A percentile compares a stretch with the other conserved stretches of the same genome.
Evolutionary conservation across 2,329 filamentous ascomycete species (phyloP).

Genomic region (Aureobasidium melanogenum): DNA sequence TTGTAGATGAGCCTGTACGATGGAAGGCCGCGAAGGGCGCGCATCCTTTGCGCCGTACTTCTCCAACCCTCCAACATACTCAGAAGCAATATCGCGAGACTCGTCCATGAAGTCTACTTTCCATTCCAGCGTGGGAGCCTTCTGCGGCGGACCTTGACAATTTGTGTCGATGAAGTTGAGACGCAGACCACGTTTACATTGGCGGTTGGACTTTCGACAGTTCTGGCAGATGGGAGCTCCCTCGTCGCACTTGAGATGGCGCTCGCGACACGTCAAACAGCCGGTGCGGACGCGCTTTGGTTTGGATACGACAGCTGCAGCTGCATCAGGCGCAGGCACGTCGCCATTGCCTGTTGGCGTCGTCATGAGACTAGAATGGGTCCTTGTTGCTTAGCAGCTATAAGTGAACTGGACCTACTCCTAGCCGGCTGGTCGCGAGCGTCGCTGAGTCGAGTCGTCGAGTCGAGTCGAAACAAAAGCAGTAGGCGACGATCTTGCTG

Average conservation of each 20-base stretch:
- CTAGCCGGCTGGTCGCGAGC: not conserved
- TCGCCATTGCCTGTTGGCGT: conserved; percentile 20
- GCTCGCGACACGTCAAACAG: conserved; percentile 80
- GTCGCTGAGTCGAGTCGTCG: conserved; percentile 1
- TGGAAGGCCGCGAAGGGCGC: conserved; percentile 12
- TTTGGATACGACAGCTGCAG: conserved; percentile 41
- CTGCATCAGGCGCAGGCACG: conserved; percentile 20
- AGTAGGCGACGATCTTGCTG: not conserved
- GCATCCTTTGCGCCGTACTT: conserved; percentile 54
- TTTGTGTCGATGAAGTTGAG: conserved; percentile 88
- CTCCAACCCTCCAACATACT: conserved; percentile 71
- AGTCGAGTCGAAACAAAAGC: not conserved
- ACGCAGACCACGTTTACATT: conserved; percentile 77
- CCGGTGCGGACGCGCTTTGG: conserved; percentile 84
- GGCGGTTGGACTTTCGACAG: conserved; percentile 76
- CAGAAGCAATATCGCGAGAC: conserved; percentile 79
- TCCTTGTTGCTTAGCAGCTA: not conserved
- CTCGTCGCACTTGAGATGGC: conserved; percentile 89
- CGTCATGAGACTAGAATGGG: conserved; percentile 11
- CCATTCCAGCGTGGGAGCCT: conserved; percentile 57
- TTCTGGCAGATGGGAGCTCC: conserved; percentile 59
- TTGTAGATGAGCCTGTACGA: conserved; percentile 14
- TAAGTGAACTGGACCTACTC: not conserved
- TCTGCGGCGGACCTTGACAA: conserved; percentile 56
- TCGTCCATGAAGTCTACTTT: conserved; percentile 77